Base-by-base conservation (phyloP, 768 basidiomycete species). In the Termitomyces titanicus region DNA sequence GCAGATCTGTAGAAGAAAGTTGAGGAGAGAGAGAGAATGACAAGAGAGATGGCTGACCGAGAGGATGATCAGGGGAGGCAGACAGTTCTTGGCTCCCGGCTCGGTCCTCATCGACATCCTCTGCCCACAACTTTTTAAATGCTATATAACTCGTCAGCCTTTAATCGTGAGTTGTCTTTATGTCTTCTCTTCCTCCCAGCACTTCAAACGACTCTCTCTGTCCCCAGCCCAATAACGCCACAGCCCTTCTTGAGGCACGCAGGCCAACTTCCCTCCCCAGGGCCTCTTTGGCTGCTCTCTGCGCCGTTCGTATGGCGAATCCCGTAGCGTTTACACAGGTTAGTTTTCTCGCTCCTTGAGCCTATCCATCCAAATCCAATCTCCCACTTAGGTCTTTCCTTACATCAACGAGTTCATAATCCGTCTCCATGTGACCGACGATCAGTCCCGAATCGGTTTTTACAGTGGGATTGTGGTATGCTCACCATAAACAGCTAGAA, bases 351-450 rank as follows among this genome's bases (percentile, higher is more conserved):
- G 17, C 22, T 13, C 22, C 27, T 25, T n/a, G 17, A 20, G 17
- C 22, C 17, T 40, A 8, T 47, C 42, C 47, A 11, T 38, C 25
- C 81, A 12, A 51, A 43, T 8, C 9, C 27, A 77, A n/a, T n/a
- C n/a, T n/a, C n/a, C n/a, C 68, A 76, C 76, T 3, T 79, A 85
- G 68, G 77, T 89, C 35, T 83, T 83, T 54, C 86, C 86, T 18
- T 89, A 86, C 59, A 79, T 89, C 55, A 88, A 88, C 51, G 76
- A 88, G 64, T 84, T 86, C 69, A 79, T 89, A 60, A 72, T 70
- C 24, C 74, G 76, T 47, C 73, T 88, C 3, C 72, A 79, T 60
- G 68, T 86, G 48, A 82, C 83, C 12, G 70, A 81, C 42, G 79
- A 86, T 59, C 77, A 78, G 6, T 81, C 82, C 7, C 75, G 77